A percentile compares a stretch with the other conserved stretches of the same genome.
phyloP scores from a whole-genome alignment of 768 basidiomycete genomes.

The Sporobolomyces roseus region DNA sequence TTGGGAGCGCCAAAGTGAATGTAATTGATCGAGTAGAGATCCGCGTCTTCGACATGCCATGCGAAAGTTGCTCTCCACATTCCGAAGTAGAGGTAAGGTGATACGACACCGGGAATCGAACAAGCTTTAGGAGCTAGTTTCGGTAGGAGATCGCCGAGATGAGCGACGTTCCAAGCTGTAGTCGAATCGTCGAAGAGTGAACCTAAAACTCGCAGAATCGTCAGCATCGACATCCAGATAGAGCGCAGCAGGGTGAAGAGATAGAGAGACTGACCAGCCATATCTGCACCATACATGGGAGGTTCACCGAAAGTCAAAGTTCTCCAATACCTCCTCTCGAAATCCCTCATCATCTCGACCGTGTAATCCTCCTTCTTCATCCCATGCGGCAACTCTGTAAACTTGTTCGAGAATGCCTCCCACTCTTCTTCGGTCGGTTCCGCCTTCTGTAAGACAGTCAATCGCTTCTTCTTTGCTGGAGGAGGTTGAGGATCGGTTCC shows the following conservation, averaged over 20 bases:
- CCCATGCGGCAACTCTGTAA: slow-evolving; percentile 38
- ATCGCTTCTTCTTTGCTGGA: slow-evolving; percentile 33
- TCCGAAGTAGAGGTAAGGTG: slow-evolving; percentile 95
- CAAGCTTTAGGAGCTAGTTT: slow-evolving; percentile 68
- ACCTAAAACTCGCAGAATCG: slow-evolving; percentile 39
- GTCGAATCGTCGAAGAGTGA: slow-evolving; percentile 66
- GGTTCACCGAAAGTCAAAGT: slow-evolving; percentile 80
- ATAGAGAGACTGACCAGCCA: slow-evolving; percentile 61
- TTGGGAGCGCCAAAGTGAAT: slow-evolving; percentile 96
- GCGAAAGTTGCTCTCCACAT: slow-evolving; percentile 99
- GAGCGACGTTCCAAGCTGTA: slow-evolving; percentile 87
- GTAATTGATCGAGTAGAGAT: slow-evolving; percentile 97
- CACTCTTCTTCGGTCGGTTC: slow-evolving; percentile 42
- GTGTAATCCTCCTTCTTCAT: slow-evolving; percentile 69
- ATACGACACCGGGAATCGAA: slow-evolving; percentile 88
- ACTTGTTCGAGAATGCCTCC: slow-evolving; percentile 39
- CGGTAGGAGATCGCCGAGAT: slow-evolving; percentile 77
- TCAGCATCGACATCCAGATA: slow-evolving; percentile 56
- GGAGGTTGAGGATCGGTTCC: background rate
- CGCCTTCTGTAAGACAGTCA: slow-evolving; percentile 12
- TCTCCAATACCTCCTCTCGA: slow-evolving; percentile 89
- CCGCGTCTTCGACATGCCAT: slow-evolving; percentile 99
- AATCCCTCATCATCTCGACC: slow-evolving; percentile 74
- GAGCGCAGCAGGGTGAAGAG: background rate
- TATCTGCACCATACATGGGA: slow-evolving; percentile 98